Percentiles rank a stretch among this genome's conserved stretches.
Conservation (phyloP, 2,329 filamentous ascomycete species). For the Diaporthe aspalathi region DNA sequence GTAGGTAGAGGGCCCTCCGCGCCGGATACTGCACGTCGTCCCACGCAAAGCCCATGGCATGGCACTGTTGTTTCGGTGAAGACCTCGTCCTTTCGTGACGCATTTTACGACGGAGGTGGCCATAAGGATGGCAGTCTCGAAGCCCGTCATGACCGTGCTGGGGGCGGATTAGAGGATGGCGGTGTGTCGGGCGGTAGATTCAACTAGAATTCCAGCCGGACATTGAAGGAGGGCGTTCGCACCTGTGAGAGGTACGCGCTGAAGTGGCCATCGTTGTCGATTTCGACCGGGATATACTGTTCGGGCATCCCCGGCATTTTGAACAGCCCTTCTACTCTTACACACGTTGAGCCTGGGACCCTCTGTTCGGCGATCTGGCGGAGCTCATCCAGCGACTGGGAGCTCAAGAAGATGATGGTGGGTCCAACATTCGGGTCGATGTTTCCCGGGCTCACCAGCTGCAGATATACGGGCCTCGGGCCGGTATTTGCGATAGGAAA, state of each 20-base stretch:
- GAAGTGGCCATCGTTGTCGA: conserved; percentile 79
- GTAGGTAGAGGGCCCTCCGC: no score
- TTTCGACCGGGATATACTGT: conserved; percentile 70
- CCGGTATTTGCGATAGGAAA: conserved; percentile 31
- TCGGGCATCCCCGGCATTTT: conserved; percentile 57
- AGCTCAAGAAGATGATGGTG: conserved; percentile 74
- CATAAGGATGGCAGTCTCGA: no score
- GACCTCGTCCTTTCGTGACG: not conserved
- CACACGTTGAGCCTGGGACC: conserved; percentile 68
- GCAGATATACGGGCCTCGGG: conserved; percentile 71
- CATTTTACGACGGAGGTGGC: not conserved
- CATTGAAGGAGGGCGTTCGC: conserved; percentile 57
- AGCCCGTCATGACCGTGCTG: no score
- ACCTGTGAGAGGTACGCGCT: conserved; percentile 75
- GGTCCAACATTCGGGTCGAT: conserved; percentile 62
- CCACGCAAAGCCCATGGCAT: not conserved
- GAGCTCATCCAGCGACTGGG: conserved; percentile 70
- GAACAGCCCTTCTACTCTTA: conserved; percentile 74
- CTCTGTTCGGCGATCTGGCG: conserved; percentile 70
- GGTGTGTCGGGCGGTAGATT: not conserved
- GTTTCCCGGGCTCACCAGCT: conserved; percentile 73
- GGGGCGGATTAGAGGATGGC: not conserved
- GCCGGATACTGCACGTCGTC: no score
- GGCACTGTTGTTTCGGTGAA: not conserved
- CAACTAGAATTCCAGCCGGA: conserved; percentile 45